Percentiles rank a stretch among this genome's conserved stretches.
These are phyloP conservation scores for Boletus rufocinnamomeus DNA, from an alignment of 768 basidiomycete genomes.

Conservation along the genomic window DNA sequence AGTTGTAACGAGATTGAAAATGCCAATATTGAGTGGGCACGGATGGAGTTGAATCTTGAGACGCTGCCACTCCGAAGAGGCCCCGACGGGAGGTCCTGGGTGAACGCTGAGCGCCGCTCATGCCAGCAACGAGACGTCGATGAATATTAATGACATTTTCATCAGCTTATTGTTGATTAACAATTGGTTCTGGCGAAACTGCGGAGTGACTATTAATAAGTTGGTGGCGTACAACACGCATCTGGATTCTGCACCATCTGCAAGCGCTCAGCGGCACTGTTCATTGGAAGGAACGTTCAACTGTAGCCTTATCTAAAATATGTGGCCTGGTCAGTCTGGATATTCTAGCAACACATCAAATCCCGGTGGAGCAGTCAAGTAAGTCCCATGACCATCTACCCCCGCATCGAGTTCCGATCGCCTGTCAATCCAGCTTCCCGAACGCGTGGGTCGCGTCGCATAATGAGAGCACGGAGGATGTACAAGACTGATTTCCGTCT, in stretches of 20 bases:
- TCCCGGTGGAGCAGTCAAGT: slow-evolving; percentile 12
- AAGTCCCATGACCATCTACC: slow-evolving; percentile 2
- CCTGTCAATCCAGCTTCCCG: slow-evolving; percentile 11
- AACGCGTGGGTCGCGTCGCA: slow-evolving; percentile 16
- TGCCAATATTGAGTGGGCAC: neutral
- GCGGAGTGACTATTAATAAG: neutral
- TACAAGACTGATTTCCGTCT: neutral
- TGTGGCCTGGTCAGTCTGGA: slow-evolving; percentile 9
- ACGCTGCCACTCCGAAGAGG: neutral
- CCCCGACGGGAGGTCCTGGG: neutral
- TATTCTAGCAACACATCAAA: slow-evolving; percentile 7
- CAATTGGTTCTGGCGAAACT: too few species aligned
- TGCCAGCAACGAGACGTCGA: neutral
- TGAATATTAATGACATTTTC: neutral
- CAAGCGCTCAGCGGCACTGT: too few species aligned
- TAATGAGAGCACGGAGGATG: neutral
- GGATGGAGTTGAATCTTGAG: neutral
- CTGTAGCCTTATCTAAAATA: neutral
- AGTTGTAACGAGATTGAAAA: neutral
- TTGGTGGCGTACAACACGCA: neutral
- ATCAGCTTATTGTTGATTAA: neutral
- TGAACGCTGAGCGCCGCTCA: neutral
- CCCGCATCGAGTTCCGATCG: neutral
- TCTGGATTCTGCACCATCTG: too few species aligned
- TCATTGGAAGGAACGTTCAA: neutral